phyloP scores from a whole-genome alignment of 441 rosid species.

The Aquilaria agallochum region DNA sequence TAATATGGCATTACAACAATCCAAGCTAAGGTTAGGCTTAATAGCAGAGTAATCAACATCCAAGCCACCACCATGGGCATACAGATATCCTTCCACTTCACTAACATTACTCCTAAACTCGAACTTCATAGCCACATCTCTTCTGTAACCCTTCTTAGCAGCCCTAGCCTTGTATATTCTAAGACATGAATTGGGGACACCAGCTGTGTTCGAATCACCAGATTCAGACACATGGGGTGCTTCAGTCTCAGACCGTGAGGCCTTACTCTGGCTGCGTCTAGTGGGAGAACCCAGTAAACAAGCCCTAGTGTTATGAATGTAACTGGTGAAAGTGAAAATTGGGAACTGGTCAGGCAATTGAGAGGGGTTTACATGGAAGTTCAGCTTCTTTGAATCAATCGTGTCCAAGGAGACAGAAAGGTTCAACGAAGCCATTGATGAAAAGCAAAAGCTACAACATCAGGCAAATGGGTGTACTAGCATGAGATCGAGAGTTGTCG shows the following conservation, averaged over 20 bases:
- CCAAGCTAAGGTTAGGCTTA: slow-evolving; percentile 41
- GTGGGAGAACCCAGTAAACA: slow-evolving; percentile 27
- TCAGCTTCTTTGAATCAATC: slow-evolving; percentile 48
- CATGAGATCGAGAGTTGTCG: too few relatives aligned
- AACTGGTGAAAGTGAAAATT: slow-evolving; percentile 28
- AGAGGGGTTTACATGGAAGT: slow-evolving; percentile 30
- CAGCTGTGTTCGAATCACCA: slow-evolving; percentile 15
- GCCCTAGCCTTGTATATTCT: slow-evolving; percentile 14
- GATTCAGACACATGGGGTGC: slow-evolving; percentile 18
- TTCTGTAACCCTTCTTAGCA: slow-evolving; percentile 26
- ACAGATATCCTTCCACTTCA: slow-evolving; percentile 23
- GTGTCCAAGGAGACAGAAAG: slow-evolving; percentile 38
- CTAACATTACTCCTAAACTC: slow-evolving; percentile 27
- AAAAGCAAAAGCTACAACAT: not conserved
- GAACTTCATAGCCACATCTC: slow-evolving; percentile 29
- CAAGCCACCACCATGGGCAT: slow-evolving; percentile 33
- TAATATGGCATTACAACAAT: slow-evolving; percentile 54
- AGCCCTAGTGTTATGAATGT: slow-evolving; percentile 24
- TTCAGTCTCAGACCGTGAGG: slow-evolving; percentile 34
- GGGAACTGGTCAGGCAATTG: slow-evolving; percentile 38
- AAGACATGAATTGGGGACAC: slow-evolving; percentile 21
- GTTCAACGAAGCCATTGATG: slow-evolving; percentile 51
- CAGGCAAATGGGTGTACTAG: too few relatives aligned
- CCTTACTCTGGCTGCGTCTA: slow-evolving; percentile 33
- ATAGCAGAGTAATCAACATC: slow-evolving; percentile 57